Percentiles rank a stretch among this genome's conserved stretches.
Conservation (phyloP, 768 basidiomycete species). For the Crucibulum laeve region DNA sequence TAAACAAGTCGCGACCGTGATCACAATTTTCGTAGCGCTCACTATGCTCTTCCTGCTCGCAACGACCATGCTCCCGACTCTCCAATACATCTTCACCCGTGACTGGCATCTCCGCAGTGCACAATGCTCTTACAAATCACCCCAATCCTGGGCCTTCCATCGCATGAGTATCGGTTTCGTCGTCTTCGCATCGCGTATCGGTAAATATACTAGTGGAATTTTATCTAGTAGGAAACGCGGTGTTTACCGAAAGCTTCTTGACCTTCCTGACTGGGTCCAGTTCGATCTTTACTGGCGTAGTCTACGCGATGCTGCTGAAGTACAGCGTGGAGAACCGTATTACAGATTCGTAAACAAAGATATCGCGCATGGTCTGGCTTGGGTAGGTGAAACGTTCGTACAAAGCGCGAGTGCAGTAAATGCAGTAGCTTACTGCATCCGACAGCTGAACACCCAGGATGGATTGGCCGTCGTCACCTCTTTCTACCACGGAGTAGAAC, state of each 20-base stretch:
- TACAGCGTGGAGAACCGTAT: not conserved
- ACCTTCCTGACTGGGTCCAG: not conserved
- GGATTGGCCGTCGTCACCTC: not conserved
- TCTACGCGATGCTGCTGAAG: not conserved
- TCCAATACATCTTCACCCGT: not conserved
- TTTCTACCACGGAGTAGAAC: not conserved
- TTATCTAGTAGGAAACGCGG: not conserved
- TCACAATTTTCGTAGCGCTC: conserved; percentile 4
- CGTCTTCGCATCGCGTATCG: not conserved
- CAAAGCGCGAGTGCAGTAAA: not conserved
- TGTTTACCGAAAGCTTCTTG: not conserved
- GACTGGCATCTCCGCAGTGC: not conserved
- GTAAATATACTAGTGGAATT: not conserved
- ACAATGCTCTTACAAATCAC: not conserved
- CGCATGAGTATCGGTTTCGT: not conserved
- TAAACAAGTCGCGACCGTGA: conserved; percentile 5
- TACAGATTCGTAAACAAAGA: not conserved
- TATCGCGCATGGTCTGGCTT: not conserved
- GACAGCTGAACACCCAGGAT: not conserved
- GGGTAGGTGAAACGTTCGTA: not conserved
- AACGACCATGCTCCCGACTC: not conserved
- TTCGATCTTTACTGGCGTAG: not conserved
- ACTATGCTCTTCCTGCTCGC: conserved; percentile 6
- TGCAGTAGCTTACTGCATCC: not conserved
- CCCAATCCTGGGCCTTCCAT: not conserved